Conservation (phyloP, 345 rosid species). For the Punica granatum region DNA sequence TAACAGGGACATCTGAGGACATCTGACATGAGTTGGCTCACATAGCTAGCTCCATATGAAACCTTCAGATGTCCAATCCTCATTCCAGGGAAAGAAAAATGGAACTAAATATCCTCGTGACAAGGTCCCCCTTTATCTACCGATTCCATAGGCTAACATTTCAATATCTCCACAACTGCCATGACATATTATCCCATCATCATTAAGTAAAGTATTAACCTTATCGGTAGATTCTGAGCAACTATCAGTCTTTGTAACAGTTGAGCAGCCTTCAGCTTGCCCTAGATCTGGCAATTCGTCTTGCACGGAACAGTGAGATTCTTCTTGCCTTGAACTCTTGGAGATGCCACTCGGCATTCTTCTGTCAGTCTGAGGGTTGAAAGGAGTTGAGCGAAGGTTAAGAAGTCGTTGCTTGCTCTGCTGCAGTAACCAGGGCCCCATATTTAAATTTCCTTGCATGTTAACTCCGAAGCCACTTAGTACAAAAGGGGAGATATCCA, state of each 20-base stretch:
- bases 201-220: not conserved
- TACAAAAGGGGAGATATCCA: conserved; percentile 46
- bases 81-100: too few relatives aligned
- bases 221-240: not conserved
- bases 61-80: not conserved
- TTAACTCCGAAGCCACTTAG: conserved; percentile 19
- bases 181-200: not conserved
- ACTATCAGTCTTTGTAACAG: not conserved
- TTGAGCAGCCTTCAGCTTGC: not conserved
- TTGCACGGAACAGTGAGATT: not conserved
- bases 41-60: not conserved
- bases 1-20: not conserved
- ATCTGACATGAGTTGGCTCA: not conserved
- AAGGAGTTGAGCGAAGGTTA: not conserved
- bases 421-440: conserved; percentile 12
- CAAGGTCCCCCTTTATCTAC: not conserved
- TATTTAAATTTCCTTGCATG: conserved; percentile 6
- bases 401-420: conserved; percentile 19
- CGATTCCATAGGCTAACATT: not conserved
- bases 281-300: not conserved
- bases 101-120: not conserved
- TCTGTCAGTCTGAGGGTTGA: not conserved
- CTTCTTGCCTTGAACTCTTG: not conserved
- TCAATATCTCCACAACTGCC: not conserved
- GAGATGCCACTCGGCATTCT: not conserved